phyloP scores from a whole-genome alignment of 257 asterid genomes.

The Solanum megistacrolobum region DNA sequence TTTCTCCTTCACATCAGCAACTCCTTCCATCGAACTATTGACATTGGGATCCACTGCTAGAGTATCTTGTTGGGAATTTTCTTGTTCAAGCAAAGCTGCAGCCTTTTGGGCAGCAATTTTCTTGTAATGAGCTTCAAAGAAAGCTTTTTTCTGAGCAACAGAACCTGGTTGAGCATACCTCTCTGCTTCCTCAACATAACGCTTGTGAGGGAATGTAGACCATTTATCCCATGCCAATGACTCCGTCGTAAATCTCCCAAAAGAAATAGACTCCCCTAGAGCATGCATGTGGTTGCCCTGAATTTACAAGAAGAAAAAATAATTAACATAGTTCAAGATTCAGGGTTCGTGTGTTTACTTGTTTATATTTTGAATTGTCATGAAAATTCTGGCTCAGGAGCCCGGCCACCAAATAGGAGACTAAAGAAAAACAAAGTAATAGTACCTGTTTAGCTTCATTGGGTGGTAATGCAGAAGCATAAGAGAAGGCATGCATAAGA shows the following conservation, averaged over 20 bases:
- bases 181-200: constrained; percentile 89
- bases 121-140: constrained; percentile 97
- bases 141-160: constrained; percentile 92
- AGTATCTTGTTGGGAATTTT: constrained; percentile 11
- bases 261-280: constrained; percentile 82
- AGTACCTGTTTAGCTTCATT: constrained; percentile 57
- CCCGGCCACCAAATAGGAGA: not conserved
- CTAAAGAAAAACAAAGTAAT: not conserved
- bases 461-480: constrained; percentile 57
- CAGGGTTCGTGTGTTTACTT: not conserved
- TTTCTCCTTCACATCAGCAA: not conserved
- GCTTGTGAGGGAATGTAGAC: constrained; percentile 79
- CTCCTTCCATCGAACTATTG: not conserved
- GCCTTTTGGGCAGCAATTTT: constrained; percentile 82
- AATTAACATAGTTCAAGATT: not conserved
- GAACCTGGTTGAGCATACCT: constrained; percentile 75
- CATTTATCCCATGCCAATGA: constrained; percentile 82
- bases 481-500: constrained; percentile 66
- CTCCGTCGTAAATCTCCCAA: constrained; percentile 68
- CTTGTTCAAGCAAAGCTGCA: constrained; percentile 58
- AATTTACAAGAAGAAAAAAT: not conserved
- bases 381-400: not conserved
- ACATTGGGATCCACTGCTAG: not conserved
- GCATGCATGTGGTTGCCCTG: constrained; percentile 62
- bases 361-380: not conserved